Evolutionary conservation across 2,329 filamentous ascomycete genomes (phyloP), one percentile per base, ranked within the genome.

Genomic region (Xylariaceae sp.): DNA sequence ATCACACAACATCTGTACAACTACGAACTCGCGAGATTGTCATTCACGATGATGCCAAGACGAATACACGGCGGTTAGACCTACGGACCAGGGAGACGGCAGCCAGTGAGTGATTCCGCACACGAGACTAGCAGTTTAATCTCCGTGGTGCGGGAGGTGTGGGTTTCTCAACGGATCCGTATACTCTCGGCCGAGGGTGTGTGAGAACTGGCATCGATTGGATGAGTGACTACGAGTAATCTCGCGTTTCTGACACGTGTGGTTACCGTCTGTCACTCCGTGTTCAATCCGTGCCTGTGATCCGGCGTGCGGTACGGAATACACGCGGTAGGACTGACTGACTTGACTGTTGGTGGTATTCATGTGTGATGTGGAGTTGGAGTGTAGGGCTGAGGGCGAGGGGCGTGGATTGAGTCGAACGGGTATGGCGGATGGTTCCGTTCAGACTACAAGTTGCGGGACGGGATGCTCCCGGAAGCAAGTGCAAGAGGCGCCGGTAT

Each of bases 371-470:
- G 23, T 30, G 23, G 23, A 30, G 23, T 30, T 42, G 37, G 44
- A 47, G 11, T 42, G 45, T 57, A 60, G 54, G 54, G 58, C 58
- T 57, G 58, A 60, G 30, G 30, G 30, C 49, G 45, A 51, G 35
- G 45, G 44, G 44, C 4, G 44, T 47, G 44, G 13, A 42, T 13
- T 13, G 37, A 42, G 9, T 42, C 2, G 37, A 42, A 10, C 37
- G 9, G 23, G 3, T 30, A 30, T 30, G 23, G 23, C 23, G 23
- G 23, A 30, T 30, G 23, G 23, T 30, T 30, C 23, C 23, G 23
- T 30, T 4, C 3, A 30, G 3, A 6, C 1, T 30, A 4, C 23
- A 5, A 30, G 23, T 30, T 30, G 23, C 23, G 23, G 23, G 23
- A 30, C 23, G 23, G 23, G 23, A 30, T 30, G 23, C 23, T 30